Percentiles rank a stretch among this genome's conserved stretches.
phyloP scores from a whole-genome alignment of 1,284 basidiomycete genomes.

The Entoloma clypeatum region DNA sequence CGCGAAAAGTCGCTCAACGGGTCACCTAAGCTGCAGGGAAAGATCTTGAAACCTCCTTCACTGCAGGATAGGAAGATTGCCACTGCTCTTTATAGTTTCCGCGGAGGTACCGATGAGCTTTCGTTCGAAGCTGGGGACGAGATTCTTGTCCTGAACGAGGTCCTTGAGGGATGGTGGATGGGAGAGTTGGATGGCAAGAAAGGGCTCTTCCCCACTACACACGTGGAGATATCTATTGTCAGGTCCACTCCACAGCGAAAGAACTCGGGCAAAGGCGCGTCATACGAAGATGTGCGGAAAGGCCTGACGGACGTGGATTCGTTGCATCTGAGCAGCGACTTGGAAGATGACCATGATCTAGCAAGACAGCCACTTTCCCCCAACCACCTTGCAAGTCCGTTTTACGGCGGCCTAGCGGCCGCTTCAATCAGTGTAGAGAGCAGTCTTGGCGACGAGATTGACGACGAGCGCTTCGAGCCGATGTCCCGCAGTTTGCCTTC shows the following conservation, averaged over 20 bases:
- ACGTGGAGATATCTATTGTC: conserved; percentile 52
- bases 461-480: conserved; percentile 28
- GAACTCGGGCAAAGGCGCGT: conserved; percentile 10
- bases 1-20: conserved; percentile 37
- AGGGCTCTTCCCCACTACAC: conserved; percentile 75
- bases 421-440: conserved; percentile 41
- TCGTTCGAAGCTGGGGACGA: conserved; percentile 69
- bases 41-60: conserved; percentile 47
- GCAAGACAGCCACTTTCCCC: conserved; percentile 39
- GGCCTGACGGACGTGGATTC: conserved; percentile 17
- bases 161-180: conserved; percentile 84
- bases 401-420: conserved; percentile 42
- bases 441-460: conserved; percentile 39
- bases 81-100: conserved; percentile 71
- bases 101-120: conserved; percentile 71
- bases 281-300: conserved; percentile 9
- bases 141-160: conserved; percentile 70
- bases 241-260: conserved; percentile 26
- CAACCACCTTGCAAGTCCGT: conserved; percentile 37
- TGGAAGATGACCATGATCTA: conserved; percentile 39
- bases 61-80: conserved; percentile 53
- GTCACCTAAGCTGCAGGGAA: conserved; percentile 39
- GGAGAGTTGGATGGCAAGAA: conserved; percentile 65
- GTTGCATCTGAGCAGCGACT: conserved; percentile 32
- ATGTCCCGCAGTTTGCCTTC: conserved; percentile 13